Percentiles rank a stretch among this genome's conserved stretches.
phyloP scores from a whole-genome alignment of 352 stramenopile genomes.

The Phytopythium sindhum region DNA sequence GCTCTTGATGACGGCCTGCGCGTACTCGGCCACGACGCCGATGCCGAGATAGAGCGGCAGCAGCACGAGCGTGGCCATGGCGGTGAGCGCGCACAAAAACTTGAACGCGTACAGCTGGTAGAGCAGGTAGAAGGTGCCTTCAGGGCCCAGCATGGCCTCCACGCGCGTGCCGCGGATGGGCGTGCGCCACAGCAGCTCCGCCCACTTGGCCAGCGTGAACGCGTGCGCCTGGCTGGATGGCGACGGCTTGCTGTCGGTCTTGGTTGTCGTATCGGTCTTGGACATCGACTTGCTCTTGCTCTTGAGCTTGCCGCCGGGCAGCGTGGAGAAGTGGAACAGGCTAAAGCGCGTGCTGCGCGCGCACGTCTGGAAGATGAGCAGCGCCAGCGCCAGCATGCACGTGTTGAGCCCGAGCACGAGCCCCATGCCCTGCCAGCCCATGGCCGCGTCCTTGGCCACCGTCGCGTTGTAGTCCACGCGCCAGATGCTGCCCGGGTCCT shows the following conservation, averaged over 20 bases:
- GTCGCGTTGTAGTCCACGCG: conserved; percentile 81
- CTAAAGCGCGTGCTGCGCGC: conserved; percentile 68
- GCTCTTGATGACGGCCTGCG: conserved; percentile 8
- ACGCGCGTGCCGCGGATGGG: conserved; percentile 66
- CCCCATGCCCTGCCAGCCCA: conserved; percentile 78
- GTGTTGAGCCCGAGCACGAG: conserved; percentile 74
- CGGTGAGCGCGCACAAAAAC: conserved; percentile 55
- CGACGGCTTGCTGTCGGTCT: neutral
- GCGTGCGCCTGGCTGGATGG: conserved; percentile 6
- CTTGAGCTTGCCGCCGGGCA: conserved; percentile 16
- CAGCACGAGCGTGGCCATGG: conserved; percentile 62
- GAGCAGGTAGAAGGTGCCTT: conserved; percentile 82
- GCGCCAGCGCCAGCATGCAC: conserved; percentile 58
- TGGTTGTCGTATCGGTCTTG: neutral
- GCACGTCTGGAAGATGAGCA: conserved; percentile 63
- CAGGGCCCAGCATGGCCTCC: conserved; percentile 58
- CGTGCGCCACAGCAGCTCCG: conserved; percentile 64
- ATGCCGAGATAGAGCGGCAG: conserved; percentile 73
- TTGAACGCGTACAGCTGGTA: conserved; percentile 78
- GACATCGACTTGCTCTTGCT: neutral
- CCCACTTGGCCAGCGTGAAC: conserved; percentile 64
- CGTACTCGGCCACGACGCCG: conserved; percentile 27
- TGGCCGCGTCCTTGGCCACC: conserved; percentile 62
- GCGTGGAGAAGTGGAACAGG: conserved; percentile 61
- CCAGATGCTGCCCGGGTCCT: conserved; percentile 57